Conservation (phyloP, 2,329 filamentous ascomycete species). For the Calycina herbarum region DNA sequence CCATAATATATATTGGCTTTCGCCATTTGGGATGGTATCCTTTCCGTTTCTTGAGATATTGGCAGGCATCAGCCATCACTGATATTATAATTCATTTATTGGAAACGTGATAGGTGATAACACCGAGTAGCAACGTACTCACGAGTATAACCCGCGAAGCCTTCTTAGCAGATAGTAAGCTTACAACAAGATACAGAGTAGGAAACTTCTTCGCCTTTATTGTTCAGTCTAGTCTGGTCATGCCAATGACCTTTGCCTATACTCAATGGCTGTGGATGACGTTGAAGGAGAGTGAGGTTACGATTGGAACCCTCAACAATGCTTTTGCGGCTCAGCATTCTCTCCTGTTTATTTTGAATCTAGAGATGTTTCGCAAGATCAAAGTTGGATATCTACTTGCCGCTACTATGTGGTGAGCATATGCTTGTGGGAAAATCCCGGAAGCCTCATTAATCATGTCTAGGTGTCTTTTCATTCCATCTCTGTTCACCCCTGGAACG, state of each 20-base stretch:
- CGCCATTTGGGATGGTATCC: no score
- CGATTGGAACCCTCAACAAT: neutral
- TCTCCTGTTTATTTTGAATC: neutral
- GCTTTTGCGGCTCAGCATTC: neutral
- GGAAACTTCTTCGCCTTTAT: constrained; percentile 5
- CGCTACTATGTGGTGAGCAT: neutral
- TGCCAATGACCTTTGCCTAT: constrained; percentile 23
- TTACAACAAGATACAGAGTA: neutral
- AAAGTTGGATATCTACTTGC: neutral
- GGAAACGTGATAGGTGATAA: no score
- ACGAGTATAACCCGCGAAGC: no score
- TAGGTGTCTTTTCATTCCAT: no score
- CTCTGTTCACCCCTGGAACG: no score
- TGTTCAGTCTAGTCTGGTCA: neutral
- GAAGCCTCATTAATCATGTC: no score
- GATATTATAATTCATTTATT: no score
- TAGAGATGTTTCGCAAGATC: constrained; percentile 1
- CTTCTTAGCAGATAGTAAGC: no score
- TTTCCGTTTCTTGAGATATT: no score
- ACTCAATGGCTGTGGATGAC: constrained; percentile 24
- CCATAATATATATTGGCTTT: no score
- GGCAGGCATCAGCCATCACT: no score
- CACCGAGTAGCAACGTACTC: no score
- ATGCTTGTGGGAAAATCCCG: neutral
- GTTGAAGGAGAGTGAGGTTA: constrained; percentile 20